Base-by-base conservation (phyloP, 2,329 filamentous ascomycete species). In the Aurifilum marmelostoma region DNA sequence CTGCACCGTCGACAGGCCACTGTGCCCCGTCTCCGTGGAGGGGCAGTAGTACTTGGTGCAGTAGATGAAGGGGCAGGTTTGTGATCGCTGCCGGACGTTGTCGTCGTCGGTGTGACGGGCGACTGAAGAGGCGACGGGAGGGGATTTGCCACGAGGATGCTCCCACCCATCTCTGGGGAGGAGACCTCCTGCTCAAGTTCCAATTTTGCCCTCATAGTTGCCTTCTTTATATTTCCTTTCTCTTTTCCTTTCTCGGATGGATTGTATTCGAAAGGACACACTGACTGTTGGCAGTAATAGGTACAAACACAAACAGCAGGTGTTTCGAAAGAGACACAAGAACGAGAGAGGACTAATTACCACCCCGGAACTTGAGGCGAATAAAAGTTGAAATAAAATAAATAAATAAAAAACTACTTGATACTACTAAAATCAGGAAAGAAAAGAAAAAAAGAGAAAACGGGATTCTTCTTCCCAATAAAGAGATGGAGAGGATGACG, bases 1-100 rank as follows among this genome's bases (percentile, higher is more conserved):
- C 70, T 68, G 66, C 70, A 71, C n/a, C 70, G 63, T 27, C 70
- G 70, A 61, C 70, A 71, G 12, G 70, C 70, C 21, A 71, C 69
- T 16, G 69, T 71, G 60, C 69, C 69, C 32, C 69, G 67, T 32
- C 69, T 64, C 9, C 69, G 67, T 11, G 68, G 56, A 27, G 66
- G 65, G 27, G 64, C 60, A 18, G 69, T 52, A 3, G 16, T 50
- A 52, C 47, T 67, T 68, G 65, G 27, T 54, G 52, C 62, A 39
- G 34, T n/a, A 43, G 32, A 4, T 27, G 54, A 18, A 34, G 56
- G 16, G 11, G 24, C 2, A 21, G 29, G 6, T 37, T 47, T 47
- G 43, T 47, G 18, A 2, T 47, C 18, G 24, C 8, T 21, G 24
- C 18, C 37, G 18, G 58, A 1, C 7, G 21, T 39, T 32, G 29